phyloP scores from a whole-genome alignment of 805 yeast species.

The Grigorovia humatica region DNA sequence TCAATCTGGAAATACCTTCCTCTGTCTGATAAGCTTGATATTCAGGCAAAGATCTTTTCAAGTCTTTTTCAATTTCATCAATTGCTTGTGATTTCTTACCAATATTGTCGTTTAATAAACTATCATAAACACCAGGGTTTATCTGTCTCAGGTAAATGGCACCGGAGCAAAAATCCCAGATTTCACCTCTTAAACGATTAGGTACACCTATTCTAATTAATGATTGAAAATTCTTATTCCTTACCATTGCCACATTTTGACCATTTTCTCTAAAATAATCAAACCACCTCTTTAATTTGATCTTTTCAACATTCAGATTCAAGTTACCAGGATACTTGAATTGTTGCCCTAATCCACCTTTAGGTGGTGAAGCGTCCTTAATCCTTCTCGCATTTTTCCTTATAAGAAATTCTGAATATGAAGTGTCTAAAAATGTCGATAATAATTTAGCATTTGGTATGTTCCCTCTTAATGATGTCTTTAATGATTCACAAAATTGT shows the following conservation, averaged over 20 bases:
- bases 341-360: constrained; percentile 76
- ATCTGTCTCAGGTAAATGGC: constrained; percentile 65
- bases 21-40: constrained; percentile 83
- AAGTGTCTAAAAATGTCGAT: constrained; percentile 52
- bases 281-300: constrained; percentile 88
- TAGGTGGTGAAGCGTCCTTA: constrained; percentile 43
- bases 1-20: constrained; percentile 75
- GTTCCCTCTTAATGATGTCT: constrained; percentile 50
- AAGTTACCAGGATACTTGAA: constrained; percentile 90
- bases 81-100: constrained; percentile 71
- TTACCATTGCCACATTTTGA: constrained; percentile 64
- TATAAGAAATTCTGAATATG: constrained; percentile 80
- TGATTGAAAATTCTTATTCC: constrained; percentile 69
- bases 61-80: constrained; percentile 93
- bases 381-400: constrained; percentile 34
- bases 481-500: constrained; percentile 61
- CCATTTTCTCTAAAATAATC: constrained; percentile 82
- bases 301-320: constrained; percentile 61
- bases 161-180: constrained; percentile 91
- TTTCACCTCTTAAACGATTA: constrained; percentile 87
- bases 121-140: constrained; percentile 48
- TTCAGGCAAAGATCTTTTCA: constrained; percentile 90
- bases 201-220: constrained; percentile 87
- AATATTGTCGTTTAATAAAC: constrained; percentile 47
- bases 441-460: constrained; percentile 51